Conservation (phyloP, 805 yeast genomes). For the Starmerella floricola region DNA sequence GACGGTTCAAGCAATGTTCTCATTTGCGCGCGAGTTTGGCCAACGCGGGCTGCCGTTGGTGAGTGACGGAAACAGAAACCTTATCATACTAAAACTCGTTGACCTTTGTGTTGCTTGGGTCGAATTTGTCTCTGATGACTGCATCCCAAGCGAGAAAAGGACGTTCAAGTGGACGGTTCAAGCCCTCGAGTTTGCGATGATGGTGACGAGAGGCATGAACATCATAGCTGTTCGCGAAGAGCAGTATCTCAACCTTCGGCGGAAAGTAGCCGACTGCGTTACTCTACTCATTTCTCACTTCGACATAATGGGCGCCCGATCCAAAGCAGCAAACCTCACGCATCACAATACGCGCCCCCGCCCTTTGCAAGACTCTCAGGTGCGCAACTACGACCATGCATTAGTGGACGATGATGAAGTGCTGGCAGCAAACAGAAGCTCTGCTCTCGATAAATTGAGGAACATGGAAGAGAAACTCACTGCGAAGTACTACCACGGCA, state of each 20-base stretch:
- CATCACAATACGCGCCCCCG: conserved; percentile 28
- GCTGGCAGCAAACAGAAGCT: conserved; percentile 48
- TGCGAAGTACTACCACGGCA: conserved; percentile 52
- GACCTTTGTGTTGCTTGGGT: conserved; percentile 82
- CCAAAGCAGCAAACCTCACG: conserved; percentile 44
- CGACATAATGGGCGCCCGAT: conserved; percentile 96
- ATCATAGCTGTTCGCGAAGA: conserved; percentile 68
- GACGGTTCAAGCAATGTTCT: conserved; percentile 57
- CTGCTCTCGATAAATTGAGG: conserved; percentile 52
- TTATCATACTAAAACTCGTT: conserved; percentile 58
- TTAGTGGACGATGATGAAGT: conserved; percentile 44
- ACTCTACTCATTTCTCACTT: conserved; percentile 86
- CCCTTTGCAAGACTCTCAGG: conserved; percentile 3
- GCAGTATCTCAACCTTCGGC: conserved; percentile 58
- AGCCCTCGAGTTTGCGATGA: conserved; percentile 93
- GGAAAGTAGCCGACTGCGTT: conserved; percentile 89
- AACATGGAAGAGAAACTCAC: conserved; percentile 49
- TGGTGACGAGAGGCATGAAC: conserved; percentile 80
- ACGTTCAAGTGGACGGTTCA: conserved; percentile 94
- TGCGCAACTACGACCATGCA: conserved; percentile 26
- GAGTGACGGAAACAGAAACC: conserved; percentile 54
- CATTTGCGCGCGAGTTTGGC: conserved; percentile 72
- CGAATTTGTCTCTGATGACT: conserved; percentile 83
- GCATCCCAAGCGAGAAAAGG: conserved; percentile 79
- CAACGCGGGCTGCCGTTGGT: conserved; percentile 54